A percentile compares a stretch with the other conserved stretches of the same genome.
phyloP scores from a whole-genome alignment of 768 basidiomycete species.

The Dendrothele bispora region DNA sequence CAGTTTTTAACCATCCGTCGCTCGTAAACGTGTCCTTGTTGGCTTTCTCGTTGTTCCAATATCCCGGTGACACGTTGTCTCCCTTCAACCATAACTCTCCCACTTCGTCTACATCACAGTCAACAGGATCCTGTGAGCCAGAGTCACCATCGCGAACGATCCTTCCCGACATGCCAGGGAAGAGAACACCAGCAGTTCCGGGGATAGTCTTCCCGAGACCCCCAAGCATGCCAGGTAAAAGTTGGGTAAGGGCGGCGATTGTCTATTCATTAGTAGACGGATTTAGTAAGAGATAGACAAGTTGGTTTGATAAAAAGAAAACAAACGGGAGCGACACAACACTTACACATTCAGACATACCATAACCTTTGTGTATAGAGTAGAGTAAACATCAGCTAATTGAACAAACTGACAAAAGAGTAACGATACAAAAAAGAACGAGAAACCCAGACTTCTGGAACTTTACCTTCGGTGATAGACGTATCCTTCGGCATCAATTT shows the following conservation, averaged over 20 bases:
- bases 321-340: no score
- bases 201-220: slow-evolving; percentile 39
- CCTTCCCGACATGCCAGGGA: slow-evolving; percentile 63
- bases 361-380: slow-evolving; percentile 69
- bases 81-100: slow-evolving; percentile 67
- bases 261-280: slow-evolving; percentile 41
- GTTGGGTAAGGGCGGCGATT: slow-evolving; percentile 45
- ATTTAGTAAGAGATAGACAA: no score
- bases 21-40: slow-evolving; percentile 61
- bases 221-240: slow-evolving; percentile 43
- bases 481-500: slow-evolving; percentile 32
- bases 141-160: slow-evolving; percentile 56
- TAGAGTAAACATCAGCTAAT: no score
- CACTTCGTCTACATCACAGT: slow-evolving; percentile 52
- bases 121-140: slow-evolving; percentile 58
- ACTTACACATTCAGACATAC: slow-evolving; percentile 67
- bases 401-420: no score
- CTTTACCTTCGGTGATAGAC: slow-evolving; percentile 48
- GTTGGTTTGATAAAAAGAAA: no score
- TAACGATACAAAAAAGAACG: no score
- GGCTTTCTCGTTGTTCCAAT: slow-evolving; percentile 70
- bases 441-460: no score
- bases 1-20: slow-evolving; percentile 74
- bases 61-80: slow-evolving; percentile 59
- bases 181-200: slow-evolving; percentile 55